A percentile compares a stretch with the other conserved stretches of the same genome.
These are phyloP conservation scores for Exutisphaerella laricina DNA, from an alignment of 2,329 filamentous ascomycete species.

Conservation along the genomic window DNA sequence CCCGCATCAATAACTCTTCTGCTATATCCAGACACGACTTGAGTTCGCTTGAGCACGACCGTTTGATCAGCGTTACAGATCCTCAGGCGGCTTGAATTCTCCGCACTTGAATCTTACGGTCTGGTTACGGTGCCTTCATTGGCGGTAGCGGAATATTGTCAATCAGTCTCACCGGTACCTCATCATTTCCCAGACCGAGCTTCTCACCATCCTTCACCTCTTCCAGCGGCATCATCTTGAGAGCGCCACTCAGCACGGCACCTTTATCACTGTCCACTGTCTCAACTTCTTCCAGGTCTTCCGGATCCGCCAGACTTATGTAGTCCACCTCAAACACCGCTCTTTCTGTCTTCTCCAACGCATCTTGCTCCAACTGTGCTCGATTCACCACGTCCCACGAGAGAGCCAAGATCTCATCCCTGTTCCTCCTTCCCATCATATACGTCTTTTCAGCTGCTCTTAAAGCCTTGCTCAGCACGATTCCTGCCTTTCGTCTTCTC, in stretches of 20 bases:
- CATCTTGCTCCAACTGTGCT: constrained; percentile 56
- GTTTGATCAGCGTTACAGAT: too few species aligned
- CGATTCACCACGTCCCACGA: constrained; percentile 57
- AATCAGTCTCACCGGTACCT: constrained; percentile 77
- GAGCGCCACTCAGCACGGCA: constrained; percentile 79
- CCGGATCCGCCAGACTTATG: constrained; percentile 80
- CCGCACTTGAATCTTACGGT: too few species aligned
- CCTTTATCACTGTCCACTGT: constrained; percentile 64
- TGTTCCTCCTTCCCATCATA: constrained; percentile 46
- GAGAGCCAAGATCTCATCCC: constrained; percentile 65
- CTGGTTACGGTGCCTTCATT: constrained; percentile 1
- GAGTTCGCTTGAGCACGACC: too few species aligned
- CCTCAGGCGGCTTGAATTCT: too few species aligned
- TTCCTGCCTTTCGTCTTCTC: constrained; percentile 64
- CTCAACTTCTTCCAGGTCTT: constrained; percentile 73
- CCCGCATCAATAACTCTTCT: too few species aligned
- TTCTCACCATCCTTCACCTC: constrained; percentile 65
- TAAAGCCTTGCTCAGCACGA: constrained; percentile 66
- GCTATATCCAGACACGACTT: too few species aligned
- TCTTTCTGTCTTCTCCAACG: constrained; percentile 54
- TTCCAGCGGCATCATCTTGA: constrained; percentile 83
- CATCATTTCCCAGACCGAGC: constrained; percentile 61
- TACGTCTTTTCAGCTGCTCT: constrained; percentile 66
- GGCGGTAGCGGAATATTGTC: constrained; percentile 63
- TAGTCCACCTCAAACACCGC: constrained; percentile 83